Base-by-base conservation (phyloP, 2,329 filamentous ascomycete genomes). In the Neonectria coccinea region DNA sequence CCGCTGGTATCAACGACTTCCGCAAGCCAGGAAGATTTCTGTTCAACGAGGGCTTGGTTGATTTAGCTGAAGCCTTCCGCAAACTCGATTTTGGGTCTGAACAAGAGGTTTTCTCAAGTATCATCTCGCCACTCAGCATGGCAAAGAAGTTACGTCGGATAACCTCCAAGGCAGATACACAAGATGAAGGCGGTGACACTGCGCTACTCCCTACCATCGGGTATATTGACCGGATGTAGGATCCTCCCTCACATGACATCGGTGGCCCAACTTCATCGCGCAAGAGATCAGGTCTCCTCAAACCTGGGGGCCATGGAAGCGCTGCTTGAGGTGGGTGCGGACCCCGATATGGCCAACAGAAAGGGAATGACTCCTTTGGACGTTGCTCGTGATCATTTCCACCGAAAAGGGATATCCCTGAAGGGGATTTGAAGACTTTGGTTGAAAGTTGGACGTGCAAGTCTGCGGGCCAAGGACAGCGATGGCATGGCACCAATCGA, bases 81-180 rank as follows among this genome's bases (percentile, higher is more conserved):
- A 29, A 33, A 7, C 33, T 47, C 10, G 58, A 50, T 2, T 48
- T 55, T 9, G 51, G 50, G 5, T 12, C 54, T 31, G 20, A 47
- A 2, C 39, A 58, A 18, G 48, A 62, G 5, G 54, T 16, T 29
- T 31, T 41, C 5, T 4, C 33, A 2, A 14, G 27, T n/a, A 42
- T 62, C 2, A 53, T 62, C 5, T 6, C 54, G 5, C n/a, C 59
- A 1, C 20, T 62, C 10, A 57, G 59, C 39, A 54, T 62, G n/a
- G 45, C 39, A 0, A n/a, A 47, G 29, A 54, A 31, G 5, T 2
- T 25, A 25, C 25, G 25, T 6, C 25, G 5, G 25, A 25, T 25
- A 25, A 5, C 25, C 31, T 5, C 10, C 4, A 33, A 33, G 10
- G 31, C 11, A 4, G 31, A 33, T 33, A 8, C 31, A 33, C 10